phyloP scores from a whole-genome alignment of 345 rosid species.

The Salix suchowensis region DNA sequence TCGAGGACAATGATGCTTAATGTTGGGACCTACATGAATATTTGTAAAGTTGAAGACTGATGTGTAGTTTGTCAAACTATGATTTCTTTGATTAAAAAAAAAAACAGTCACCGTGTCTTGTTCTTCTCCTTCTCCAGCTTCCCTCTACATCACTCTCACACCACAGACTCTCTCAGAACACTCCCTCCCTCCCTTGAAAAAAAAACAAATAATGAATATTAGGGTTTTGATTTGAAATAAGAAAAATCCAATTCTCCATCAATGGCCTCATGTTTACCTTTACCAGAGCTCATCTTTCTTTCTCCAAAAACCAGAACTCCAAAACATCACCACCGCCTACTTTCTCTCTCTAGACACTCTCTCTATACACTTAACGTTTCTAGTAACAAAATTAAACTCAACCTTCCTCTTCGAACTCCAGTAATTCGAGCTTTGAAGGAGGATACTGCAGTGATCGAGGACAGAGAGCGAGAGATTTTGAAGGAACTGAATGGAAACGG shows the following conservation, averaged over 20 bases:
- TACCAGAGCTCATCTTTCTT: constrained; percentile 45
- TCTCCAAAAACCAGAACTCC: constrained; percentile 19
- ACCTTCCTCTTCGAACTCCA: constrained; percentile 21
- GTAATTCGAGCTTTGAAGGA: constrained; percentile 45
- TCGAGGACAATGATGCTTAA: neutral
- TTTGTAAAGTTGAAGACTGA: neutral
- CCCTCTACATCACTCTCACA: neutral
- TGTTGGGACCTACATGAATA: neutral
- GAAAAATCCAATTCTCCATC: neutral
- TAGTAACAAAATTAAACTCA: constrained; percentile 3
- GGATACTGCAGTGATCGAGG: constrained; percentile 46
- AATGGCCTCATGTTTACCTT: constrained; percentile 39
- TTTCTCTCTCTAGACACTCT: constrained; percentile 21
- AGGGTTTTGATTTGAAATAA: constrained; percentile 24
- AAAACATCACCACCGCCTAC: constrained; percentile 19
- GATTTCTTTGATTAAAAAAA: too few relatives aligned
- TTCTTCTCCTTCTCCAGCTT: neutral
- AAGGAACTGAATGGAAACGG: constrained; percentile 39
- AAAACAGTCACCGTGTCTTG: neutral
- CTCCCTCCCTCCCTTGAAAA: neutral
- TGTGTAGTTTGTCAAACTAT: neutral
- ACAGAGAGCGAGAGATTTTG: constrained; percentile 39
- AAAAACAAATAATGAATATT: constrained; percentile 9
- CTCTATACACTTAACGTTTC: constrained; percentile 26
- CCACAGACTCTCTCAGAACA: constrained; percentile 7